phyloP scores from a whole-genome alignment of 73 alveolate species.

The Breviolum minutum region DNA sequence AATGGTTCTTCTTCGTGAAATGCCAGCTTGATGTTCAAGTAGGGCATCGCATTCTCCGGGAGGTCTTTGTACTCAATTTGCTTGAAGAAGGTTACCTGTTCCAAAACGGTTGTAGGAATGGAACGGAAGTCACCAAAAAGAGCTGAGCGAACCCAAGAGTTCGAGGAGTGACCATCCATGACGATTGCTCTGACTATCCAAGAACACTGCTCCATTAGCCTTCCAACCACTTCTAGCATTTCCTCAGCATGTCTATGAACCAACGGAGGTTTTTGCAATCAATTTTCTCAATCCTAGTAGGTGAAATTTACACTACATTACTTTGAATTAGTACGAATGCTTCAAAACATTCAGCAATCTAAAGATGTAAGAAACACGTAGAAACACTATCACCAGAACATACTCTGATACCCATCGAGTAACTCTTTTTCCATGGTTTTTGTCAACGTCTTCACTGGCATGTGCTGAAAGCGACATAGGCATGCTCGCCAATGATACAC shows the following conservation, averaged over 20 bases:
- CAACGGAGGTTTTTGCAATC: no score
- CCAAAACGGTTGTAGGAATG: not conserved
- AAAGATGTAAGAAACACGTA: no score
- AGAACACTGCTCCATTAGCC: not conserved
- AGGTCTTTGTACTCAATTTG: not conserved
- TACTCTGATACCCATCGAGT: not conserved
- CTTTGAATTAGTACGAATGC: no score
- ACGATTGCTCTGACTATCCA: not conserved
- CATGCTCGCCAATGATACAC: not conserved
- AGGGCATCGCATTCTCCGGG: not conserved
- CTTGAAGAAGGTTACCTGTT: not conserved
- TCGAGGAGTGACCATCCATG: not conserved
- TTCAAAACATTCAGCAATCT: no score
- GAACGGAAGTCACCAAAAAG: not conserved
- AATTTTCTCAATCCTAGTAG: not conserved
- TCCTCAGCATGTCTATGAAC: not conserved
- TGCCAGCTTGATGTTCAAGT: not conserved
- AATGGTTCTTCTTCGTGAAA: not conserved
- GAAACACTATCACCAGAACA: not conserved
- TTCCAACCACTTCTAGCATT: not conserved
- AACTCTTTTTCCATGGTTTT: not conserved
- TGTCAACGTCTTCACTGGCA: not conserved
- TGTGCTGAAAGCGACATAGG: not conserved
- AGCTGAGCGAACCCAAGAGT: not conserved
- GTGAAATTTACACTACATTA: not conserved